Base-by-base conservation (phyloP, 179 eudicot genomes). In the Carnegiea gigantea region DNA sequence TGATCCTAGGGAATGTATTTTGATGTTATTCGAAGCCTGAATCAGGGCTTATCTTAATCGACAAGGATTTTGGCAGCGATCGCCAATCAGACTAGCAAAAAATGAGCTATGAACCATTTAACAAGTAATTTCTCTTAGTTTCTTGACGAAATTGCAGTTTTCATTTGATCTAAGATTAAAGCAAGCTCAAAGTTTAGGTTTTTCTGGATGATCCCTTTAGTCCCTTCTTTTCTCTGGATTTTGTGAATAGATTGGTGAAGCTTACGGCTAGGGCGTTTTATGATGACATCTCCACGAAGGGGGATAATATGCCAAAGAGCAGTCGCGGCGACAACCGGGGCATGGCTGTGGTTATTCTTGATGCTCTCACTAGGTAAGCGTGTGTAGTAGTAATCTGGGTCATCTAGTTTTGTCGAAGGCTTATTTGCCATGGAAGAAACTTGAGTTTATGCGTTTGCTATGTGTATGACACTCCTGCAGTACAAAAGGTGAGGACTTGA, bases 181-280 rank as follows among this genome's bases (percentile, higher is more conserved):
- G 1, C 43, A 11, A 48, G 36, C 17, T 43, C 20, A 13, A 33
- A 17, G 2, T 24, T 38, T 73, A 9, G 18, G 24, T 43, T 53
- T 33, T 57, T 75, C 6, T 51, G 18, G 70, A 53, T 36, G 6
- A 30, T 70, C 43, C 11, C 9, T 17, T 30, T 70, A n/a, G 15
- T 0, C 20, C 57, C 18, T 36, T 38, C 9, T 38, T 76, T 53
- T 8, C 48, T 1, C n/a, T 9, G 70, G 13, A 21, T 9, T 64
- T 12, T 68, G 43, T 68, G 57, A 33, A 43, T 83, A 94, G 99
- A 83, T 78, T 96, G 93, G 99, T 96, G 89, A 94, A 90, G 88
- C 92, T 96, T 40, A 86, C 97, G 0, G 99, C 96, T 1, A 89
- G 98, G 75, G 98, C 99, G 20, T 96, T 96, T 76, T 96, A 96